Evolutionary conservation across 371 early-diverging fungal species (phyloP), one percentile per base, ranked within the genome.

Genomic region (Mortierella sp.): DNA sequence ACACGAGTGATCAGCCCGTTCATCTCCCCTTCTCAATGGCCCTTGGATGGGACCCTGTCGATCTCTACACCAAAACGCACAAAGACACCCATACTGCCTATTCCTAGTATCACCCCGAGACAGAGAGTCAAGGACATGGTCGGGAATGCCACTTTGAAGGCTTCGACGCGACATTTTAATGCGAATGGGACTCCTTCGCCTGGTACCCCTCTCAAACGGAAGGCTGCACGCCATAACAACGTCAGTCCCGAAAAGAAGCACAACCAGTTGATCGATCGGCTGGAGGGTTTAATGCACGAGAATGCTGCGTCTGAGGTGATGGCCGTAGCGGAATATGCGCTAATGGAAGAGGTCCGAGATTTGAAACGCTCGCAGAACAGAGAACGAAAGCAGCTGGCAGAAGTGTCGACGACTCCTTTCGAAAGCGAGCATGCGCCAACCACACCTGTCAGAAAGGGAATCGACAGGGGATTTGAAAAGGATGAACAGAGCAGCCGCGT

Each of bases 281-380:
- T 73, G 19, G 75, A 51, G 32, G 49, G 28, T 39, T 21, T 73
- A 56, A 73, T 73, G 75, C 63, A 73, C 1, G 75, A 51, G 21
- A 55, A 73, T 27, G 64, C 56, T 17, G 54, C 46, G 2, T 48
- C 59, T 8, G 49, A 64, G 19, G 75, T 73, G n/a, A 44, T 68
- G 60, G 75, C 60, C 15, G 68, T 59, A 12, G 75, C 75, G 0
- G 64, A 68, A 41, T 50, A 60, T 31, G 75, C 68, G 5, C 23
- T 73, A 12, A 58, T 50, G 31, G 69, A 73, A 28, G 69, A 68
- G 23, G 64, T 59, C 41, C 54, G 59, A n/a, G 26, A 34, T 0
- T 39, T 64, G 17, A 52, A 57, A 17, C 67, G 64, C 3, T 67
- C 73, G 12, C 68, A 73, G 30, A 64, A 55, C 59, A 73, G 56